Evolutionary conservation across 768 basidiomycete species (phyloP), one percentile per base, ranked within the genome.

Genomic region (Suillus hirtellus): DNA sequence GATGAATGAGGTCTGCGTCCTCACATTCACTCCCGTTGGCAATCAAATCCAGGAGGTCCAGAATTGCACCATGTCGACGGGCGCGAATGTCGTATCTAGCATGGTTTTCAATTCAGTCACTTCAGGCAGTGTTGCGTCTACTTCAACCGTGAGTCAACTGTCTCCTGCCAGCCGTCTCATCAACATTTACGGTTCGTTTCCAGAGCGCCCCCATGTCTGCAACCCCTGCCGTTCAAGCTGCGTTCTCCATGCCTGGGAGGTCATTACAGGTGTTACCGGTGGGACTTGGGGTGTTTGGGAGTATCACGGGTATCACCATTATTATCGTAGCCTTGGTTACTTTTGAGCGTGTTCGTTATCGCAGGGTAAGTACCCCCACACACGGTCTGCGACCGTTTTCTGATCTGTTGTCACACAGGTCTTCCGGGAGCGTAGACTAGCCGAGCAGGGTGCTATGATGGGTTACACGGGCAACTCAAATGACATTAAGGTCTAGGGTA

Each of bases 321-420:
- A 86, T 90, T 65, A 86, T 92, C 27, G 90, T 96, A 63, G 89
- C 85, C 59, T 78, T 93, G 73, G 93, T 95, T 66, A 93, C 92
- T 7, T 93, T 88, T 71, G 93, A 96, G 80, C 85, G 95, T 54
- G 87, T 92, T 31, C 90, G 89, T 76, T 93, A 93, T 72, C 88
- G 92, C 79, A 90, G 86, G 82, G 92, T 91, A 64, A 62, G 84
- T 78, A 19, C 31, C 2, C 37, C 38, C 11, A 27, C 31, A 31
- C 11, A 31, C 24, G 12, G 31, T 42, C 27, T 19, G 24, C 27
- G 7, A 19, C 11, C 24, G 7, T 42, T 58, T 43, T 19, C 40
- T 37, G 40, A 58, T 27, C 27, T 10, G 5, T 31, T 43, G 10
- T 67, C 58, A 21, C 65, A 43, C 66, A 92, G 90, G 82, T 84